Evolutionary conservation across 306 rosid species (phyloP).

Genomic region (Begonia masoniana): DNA sequence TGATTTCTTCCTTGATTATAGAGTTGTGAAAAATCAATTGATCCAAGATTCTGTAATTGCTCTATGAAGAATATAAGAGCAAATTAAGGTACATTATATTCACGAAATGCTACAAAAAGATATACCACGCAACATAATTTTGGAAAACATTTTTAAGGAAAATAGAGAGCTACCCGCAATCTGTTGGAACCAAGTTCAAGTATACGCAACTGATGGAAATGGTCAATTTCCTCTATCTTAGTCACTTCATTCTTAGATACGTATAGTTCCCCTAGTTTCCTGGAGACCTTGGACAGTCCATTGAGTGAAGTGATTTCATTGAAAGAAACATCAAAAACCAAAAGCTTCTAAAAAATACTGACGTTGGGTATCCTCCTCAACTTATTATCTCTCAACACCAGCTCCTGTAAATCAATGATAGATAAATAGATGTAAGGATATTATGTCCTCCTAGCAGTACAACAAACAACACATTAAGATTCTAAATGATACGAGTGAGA

Average conservation of each 20-base stretch:
- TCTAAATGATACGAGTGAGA: too few species aligned
- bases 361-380: conserved; percentile 56
- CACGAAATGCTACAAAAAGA: too few species aligned
- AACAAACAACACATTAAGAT: not conserved
- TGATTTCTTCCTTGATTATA: too few species aligned
- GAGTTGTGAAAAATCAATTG: too few species aligned
- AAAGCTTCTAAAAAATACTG: conserved; percentile 49
- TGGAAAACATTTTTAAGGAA: too few species aligned
- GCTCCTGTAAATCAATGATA: conserved; percentile 30
- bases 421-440: too few species aligned
- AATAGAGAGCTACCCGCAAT: conserved; percentile 45
- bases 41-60: too few species aligned
- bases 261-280: conserved; percentile 66
- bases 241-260: conserved; percentile 76
- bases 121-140: too few species aligned
- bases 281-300: conserved; percentile 48
- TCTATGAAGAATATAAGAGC: too few species aligned
- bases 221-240: conserved; percentile 75
- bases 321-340: conserved; percentile 75
- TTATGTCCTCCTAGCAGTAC: not conserved
- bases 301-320: conserved; percentile 60
- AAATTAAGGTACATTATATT: too few species aligned
- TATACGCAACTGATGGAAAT: conserved; percentile 52
- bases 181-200: conserved; percentile 90
- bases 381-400: conserved; percentile 76